phyloP scores from a whole-genome alignment of 768 basidiomycete species.

The Tubosaeta brunneosetosa region DNA sequence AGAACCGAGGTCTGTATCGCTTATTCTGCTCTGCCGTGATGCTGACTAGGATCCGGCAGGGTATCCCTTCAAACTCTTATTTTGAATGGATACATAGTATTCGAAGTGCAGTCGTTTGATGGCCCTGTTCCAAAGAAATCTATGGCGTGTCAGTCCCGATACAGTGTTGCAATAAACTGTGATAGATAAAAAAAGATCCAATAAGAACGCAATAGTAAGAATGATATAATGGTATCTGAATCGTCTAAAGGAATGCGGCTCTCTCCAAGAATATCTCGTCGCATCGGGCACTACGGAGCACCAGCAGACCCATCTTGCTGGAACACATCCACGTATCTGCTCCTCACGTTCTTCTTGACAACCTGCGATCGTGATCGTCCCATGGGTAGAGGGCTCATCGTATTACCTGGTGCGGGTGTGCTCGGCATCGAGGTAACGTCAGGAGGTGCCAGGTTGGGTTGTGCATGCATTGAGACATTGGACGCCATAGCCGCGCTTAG shows the following conservation, averaged over 20 bases:
- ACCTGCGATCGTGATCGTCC: constrained; percentile 49
- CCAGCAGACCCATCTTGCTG: constrained; percentile 43
- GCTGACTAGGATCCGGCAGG: constrained; percentile 36
- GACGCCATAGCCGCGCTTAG: constrained; percentile 47
- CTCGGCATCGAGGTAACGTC: constrained; percentile 34
- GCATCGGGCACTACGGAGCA: constrained; percentile 9
- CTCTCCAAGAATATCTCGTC: background rate
- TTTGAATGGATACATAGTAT: constrained; percentile 37
- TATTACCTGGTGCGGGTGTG: constrained; percentile 23
- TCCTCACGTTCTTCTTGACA: constrained; percentile 73
- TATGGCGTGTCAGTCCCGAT: constrained; percentile 1
- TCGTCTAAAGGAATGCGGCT: background rate
- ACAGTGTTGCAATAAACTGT: constrained; percentile 9
- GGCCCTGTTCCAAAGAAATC: background rate
- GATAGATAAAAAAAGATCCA: constrained; percentile 23
- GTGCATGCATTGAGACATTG: constrained; percentile 51
- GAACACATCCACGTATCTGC: constrained; percentile 89
- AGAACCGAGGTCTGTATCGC: constrained; percentile 69
- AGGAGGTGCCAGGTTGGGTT: constrained; percentile 61
- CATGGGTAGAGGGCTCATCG: constrained; percentile 34
- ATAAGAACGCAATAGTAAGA: constrained; percentile 12
- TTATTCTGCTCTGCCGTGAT: background rate
- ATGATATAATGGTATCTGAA: constrained; percentile 19
- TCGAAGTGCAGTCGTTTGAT: background rate
- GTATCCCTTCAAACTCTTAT: constrained; percentile 76